Conservation (phyloP, 176 grass and related monocot genomes). For the Oryza meyeriana region DNA sequence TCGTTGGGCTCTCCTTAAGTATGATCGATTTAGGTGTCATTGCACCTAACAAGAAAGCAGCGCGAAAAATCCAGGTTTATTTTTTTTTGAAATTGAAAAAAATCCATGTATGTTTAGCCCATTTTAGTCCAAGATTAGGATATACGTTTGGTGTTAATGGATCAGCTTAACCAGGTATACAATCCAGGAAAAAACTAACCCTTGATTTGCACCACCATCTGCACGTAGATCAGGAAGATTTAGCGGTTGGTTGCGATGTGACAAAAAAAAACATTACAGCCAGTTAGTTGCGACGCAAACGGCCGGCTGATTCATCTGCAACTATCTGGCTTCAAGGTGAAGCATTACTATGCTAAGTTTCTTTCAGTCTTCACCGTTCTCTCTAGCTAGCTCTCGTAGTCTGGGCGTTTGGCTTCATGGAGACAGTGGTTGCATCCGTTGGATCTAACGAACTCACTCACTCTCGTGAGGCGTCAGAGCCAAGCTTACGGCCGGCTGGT, state of each 20-base stretch:
- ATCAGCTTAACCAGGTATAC: neutral
- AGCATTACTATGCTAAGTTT: neutral
- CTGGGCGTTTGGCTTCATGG: constrained; percentile 39
- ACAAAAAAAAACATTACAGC: constrained; percentile 7
- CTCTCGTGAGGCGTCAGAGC: constrained; percentile 21
- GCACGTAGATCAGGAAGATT: neutral
- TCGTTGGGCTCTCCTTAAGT: neutral
- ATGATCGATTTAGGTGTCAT: neutral
- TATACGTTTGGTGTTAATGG: neutral
- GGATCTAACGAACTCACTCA: constrained; percentile 4
- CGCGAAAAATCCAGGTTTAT: too few relatives aligned
- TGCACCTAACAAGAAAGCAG: neutral
- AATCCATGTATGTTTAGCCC: neutral
- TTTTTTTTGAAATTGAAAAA: too few relatives aligned
- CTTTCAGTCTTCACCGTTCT: neutral
- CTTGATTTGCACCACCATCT: neutral
- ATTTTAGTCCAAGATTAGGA: neutral
- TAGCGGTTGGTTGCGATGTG: constrained; percentile 34
- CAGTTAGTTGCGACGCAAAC: constrained; percentile 28
- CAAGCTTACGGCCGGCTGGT: constrained; percentile 23
- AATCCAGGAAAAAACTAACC: neutral
- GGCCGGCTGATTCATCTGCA: neutral
- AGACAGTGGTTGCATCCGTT: constrained; percentile 20
- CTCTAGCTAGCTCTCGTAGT: neutral
- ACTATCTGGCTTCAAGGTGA: constrained; percentile 11